Evolutionary conservation across 2,329 filamentous ascomycete genomes (phyloP).

Genomic region (Hymenoscyphus salicellus): DNA sequence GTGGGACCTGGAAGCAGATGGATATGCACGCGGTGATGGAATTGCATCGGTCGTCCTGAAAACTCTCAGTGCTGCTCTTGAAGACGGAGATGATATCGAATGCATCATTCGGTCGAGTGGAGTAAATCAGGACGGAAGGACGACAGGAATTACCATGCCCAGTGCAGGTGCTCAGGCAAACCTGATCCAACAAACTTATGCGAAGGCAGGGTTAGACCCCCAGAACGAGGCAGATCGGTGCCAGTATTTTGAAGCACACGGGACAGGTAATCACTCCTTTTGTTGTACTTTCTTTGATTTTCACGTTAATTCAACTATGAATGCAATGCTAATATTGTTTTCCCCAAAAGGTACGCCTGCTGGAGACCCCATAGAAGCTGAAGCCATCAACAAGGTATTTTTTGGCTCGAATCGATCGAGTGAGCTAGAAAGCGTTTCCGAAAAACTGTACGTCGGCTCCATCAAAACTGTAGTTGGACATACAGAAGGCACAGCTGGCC

Average conservation of each 20-base stretch:
- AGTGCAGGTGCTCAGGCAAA: slow-evolving; percentile 38
- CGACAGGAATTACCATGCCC: slow-evolving; percentile 53
- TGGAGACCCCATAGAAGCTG: slow-evolving; percentile 17
- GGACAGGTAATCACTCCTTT: neutral
- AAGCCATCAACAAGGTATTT: slow-evolving; percentile 9
- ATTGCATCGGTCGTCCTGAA: slow-evolving; percentile 58
- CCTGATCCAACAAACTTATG: slow-evolving; percentile 46
- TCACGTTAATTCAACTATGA: neutral
- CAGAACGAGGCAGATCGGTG: slow-evolving; percentile 10
- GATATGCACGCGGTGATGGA: slow-evolving; percentile 46
- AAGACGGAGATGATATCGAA: slow-evolving; percentile 56
- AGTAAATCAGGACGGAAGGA: slow-evolving; percentile 51
- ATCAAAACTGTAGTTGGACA: slow-evolving; percentile 34
- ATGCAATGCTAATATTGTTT: neutral
- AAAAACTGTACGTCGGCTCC: slow-evolving; percentile 12
- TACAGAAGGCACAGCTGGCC: slow-evolving; percentile 26
- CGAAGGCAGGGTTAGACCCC: slow-evolving; percentile 41
- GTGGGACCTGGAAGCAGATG: slow-evolving; percentile 16
- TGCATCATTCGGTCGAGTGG: slow-evolving; percentile 47
- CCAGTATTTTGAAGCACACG: slow-evolving; percentile 30
- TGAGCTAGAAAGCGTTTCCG: slow-evolving; percentile 1
- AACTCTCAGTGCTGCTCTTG: slow-evolving; percentile 48
- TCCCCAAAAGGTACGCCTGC: slow-evolving; percentile 6
- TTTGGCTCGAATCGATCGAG: neutral
- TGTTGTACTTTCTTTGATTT: neutral